Conservation (phyloP, 768 basidiomycete genomes). For the Coprinellus aureogranulatus region DNA sequence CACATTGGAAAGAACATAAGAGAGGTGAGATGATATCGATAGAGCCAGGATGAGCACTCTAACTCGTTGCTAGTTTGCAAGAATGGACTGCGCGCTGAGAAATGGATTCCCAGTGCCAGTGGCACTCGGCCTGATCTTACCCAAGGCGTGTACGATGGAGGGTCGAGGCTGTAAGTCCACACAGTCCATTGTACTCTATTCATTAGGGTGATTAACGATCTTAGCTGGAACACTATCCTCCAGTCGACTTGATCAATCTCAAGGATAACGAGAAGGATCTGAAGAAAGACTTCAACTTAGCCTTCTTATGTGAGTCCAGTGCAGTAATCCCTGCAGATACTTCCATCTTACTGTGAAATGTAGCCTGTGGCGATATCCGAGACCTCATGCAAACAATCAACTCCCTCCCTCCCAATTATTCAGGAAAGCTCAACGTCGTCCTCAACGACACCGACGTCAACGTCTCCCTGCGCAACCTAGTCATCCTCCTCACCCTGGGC, state of each 20-base stretch:
- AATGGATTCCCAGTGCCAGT: background rate
- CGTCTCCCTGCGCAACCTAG: slow-evolving; percentile 14
- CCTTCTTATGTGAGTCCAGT: background rate
- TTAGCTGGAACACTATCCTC: background rate
- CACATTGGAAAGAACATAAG: background rate
- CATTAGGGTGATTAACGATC: no score
- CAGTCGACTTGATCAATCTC: slow-evolving; percentile 2
- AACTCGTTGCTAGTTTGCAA: background rate
- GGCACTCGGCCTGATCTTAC: background rate
- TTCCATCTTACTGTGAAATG: no score
- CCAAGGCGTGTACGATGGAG: no score
- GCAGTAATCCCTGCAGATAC: background rate
- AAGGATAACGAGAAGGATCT: background rate
- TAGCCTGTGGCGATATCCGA: slow-evolving; percentile 3
- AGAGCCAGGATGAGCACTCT: background rate
- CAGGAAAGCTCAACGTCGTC: slow-evolving; percentile 2
- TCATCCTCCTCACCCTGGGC: slow-evolving; percentile 40
- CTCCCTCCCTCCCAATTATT: slow-evolving; percentile 21
- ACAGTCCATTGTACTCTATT: no score
- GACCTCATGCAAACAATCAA: slow-evolving; percentile 3
- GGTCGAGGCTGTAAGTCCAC: background rate
- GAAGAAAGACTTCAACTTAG: background rate
- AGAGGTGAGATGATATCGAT: background rate
- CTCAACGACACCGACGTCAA: background rate
- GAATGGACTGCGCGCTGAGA: background rate